Conservation (phyloP, 164 flowering plant species). For the Dillenia turbinata region DNA sequence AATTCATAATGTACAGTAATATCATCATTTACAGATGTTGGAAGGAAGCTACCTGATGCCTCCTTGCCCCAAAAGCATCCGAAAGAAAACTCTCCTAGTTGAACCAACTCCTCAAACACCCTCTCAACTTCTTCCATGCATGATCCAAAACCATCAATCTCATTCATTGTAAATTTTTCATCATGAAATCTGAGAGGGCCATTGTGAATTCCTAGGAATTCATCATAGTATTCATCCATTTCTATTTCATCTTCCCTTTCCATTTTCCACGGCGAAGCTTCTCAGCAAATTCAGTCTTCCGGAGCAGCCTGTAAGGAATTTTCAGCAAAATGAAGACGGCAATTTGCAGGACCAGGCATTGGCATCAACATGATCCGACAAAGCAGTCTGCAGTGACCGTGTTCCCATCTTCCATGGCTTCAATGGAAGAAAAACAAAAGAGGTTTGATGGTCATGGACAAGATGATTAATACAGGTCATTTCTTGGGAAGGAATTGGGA, state of each 20-base stretch:
- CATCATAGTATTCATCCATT: constrained; percentile 8
- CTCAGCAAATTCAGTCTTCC: constrained; percentile 30
- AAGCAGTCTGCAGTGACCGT: constrained; percentile 56
- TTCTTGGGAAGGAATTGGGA: constrained; percentile 23
- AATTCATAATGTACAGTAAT: constrained; percentile 23
- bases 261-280: constrained; percentile 26
- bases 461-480: constrained; percentile 17
- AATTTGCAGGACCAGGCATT: constrained; percentile 56
- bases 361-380: constrained; percentile 69
- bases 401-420: constrained; percentile 61
- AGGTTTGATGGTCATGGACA: constrained; percentile 10
- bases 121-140: constrained; percentile 50
- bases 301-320: constrained; percentile 42
- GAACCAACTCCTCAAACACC: constrained; percentile 44
- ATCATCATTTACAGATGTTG: constrained; percentile 11
- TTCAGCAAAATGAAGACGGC: constrained; percentile 41
- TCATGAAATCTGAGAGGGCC: constrained; percentile 10
- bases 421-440: constrained; percentile 4
- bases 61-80: constrained; percentile 79
- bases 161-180: background rate
- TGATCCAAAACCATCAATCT: constrained; percentile 13
- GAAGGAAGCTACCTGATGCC: constrained; percentile 12
- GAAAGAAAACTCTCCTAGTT: constrained; percentile 56
- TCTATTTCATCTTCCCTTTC: constrained; percentile 9
- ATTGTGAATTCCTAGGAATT: constrained; percentile 8